Evolutionary conservation across 1,284 basidiomycete genomes (phyloP).

Genomic region (Cutaneotrichosporon cutaneum): DNA sequence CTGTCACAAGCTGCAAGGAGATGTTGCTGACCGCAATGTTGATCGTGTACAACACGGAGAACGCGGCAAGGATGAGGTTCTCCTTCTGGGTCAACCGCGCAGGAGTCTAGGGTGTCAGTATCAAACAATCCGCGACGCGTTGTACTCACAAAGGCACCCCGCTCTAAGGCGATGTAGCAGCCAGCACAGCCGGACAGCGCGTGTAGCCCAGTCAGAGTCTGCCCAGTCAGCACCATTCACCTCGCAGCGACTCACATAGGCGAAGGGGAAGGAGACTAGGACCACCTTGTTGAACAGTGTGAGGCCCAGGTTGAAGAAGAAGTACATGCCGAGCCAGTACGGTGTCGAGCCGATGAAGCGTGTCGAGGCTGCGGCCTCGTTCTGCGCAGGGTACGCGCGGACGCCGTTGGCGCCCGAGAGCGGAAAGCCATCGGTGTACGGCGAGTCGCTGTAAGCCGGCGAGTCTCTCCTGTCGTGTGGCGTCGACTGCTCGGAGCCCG

Average conservation of each 20-base stretch:
- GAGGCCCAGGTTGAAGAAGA: slow-evolving; percentile 80
- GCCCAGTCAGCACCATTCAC: background rate
- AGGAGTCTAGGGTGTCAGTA: slow-evolving; percentile 52
- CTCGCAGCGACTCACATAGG: slow-evolving; percentile 60
- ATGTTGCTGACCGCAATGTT: slow-evolving; percentile 92
- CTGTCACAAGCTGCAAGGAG: slow-evolving; percentile 79
- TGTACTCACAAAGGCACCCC: slow-evolving; percentile 60
- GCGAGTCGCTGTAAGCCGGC: slow-evolving; percentile 10
- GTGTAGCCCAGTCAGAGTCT: slow-evolving; percentile 78
- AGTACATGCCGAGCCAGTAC: slow-evolving; percentile 77
- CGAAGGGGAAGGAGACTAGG: slow-evolving; percentile 84
- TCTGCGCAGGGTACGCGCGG: background rate
- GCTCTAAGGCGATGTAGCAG: slow-evolving; percentile 65
- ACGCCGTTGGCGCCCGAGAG: background rate
- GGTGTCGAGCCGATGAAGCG: slow-evolving; percentile 39
- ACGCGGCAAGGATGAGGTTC: slow-evolving; percentile 66
- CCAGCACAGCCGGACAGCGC: slow-evolving; percentile 78
- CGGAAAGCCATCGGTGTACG: slow-evolving; percentile 1
- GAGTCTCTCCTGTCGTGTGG: slow-evolving; percentile 13
- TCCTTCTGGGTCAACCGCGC: slow-evolving; percentile 62
- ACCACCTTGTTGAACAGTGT: slow-evolving; percentile 92
- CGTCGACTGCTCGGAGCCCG: background rate
- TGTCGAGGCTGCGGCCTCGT: background rate
- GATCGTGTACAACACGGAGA: slow-evolving; percentile 82
- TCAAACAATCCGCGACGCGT: background rate